phyloP scores from a whole-genome alignment of 2,329 filamentous ascomycete species.

The Trichophyton rubrum region DNA sequence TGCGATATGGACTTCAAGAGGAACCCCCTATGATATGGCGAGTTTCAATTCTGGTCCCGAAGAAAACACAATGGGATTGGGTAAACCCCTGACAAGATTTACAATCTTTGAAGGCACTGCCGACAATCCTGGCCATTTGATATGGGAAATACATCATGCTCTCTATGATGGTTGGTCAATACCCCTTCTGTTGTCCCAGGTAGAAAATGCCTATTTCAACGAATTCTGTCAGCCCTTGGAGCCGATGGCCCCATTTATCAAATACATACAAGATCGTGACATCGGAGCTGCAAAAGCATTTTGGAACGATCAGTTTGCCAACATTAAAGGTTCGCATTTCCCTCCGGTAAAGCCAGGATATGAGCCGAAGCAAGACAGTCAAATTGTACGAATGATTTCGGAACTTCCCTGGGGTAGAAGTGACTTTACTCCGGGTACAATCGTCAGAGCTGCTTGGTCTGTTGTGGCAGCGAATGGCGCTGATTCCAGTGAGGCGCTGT shows the following conservation, averaged over 20 bases:
- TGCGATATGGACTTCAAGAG: slow-evolving; percentile 10
- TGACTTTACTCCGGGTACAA: slow-evolving; percentile 4
- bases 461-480: slow-evolving; percentile 24
- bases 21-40: background rate
- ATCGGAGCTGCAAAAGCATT: background rate
- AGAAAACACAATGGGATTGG: background rate
- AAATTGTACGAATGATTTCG: background rate
- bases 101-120: background rate
- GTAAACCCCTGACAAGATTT: background rate
- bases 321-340: slow-evolving; percentile 4
- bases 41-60: background rate
- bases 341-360: background rate
- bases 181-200: background rate
- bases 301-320: slow-evolving; percentile 9
- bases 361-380: background rate
- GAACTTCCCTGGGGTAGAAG: background rate
- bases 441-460: slow-evolving; percentile 25
- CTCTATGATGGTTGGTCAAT: slow-evolving; percentile 4
- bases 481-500: slow-evolving; percentile 26
- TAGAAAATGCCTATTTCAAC: background rate
- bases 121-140: background rate
- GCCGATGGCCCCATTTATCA: background rate
- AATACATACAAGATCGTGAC: background rate
- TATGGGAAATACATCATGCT: slow-evolving; percentile 2
- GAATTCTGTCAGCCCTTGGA: background rate